Evolutionary conservation across 2,329 filamentous ascomycete genomes (phyloP).

Genomic region (Aspergillus niger): DNA sequence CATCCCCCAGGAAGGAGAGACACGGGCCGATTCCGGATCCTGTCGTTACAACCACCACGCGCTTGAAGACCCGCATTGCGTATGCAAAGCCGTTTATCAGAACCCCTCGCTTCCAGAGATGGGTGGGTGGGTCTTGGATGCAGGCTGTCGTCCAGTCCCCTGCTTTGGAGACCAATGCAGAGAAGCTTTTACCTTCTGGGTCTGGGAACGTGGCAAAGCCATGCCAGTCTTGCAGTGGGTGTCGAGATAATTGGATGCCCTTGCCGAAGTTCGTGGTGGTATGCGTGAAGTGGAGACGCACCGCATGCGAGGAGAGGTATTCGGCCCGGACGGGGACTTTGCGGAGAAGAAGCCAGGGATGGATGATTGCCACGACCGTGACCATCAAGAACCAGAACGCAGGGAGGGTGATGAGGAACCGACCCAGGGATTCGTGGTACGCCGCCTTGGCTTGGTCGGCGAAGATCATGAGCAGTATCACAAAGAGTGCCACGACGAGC

Average conservation of each 20-base stretch:
- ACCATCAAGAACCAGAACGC: constrained; percentile 69
- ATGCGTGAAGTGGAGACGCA: constrained; percentile 70
- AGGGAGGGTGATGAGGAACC: constrained; percentile 50
- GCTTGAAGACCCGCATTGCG: constrained; percentile 66
- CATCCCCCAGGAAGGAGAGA: constrained; percentile 61
- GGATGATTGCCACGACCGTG: constrained; percentile 66
- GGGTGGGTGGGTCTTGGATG: constrained; percentile 62
- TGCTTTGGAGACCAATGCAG: constrained; percentile 69
- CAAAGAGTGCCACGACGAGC: constrained; percentile 66
- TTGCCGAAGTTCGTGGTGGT: constrained; percentile 60
- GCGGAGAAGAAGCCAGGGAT: constrained; percentile 73
- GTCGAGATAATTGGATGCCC: constrained; percentile 61
- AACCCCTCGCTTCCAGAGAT: constrained; percentile 69
- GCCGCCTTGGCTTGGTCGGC: constrained; percentile 46
- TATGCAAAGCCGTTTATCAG: constrained; percentile 69
- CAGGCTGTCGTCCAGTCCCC: constrained; percentile 72
- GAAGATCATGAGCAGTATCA: constrained; percentile 62
- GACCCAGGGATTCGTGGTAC: constrained; percentile 37
- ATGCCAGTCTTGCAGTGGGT: constrained; percentile 71
- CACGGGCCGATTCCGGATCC: constrained; percentile 74
- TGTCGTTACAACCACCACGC: constrained; percentile 68
- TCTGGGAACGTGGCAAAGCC: constrained; percentile 73
- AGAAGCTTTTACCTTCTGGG: constrained; percentile 60
- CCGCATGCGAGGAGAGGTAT: constrained; percentile 69
- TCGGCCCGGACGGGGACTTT: constrained; percentile 67